Conservation (phyloP, 768 basidiomycete genomes). For the Podaxis pistillaris region DNA sequence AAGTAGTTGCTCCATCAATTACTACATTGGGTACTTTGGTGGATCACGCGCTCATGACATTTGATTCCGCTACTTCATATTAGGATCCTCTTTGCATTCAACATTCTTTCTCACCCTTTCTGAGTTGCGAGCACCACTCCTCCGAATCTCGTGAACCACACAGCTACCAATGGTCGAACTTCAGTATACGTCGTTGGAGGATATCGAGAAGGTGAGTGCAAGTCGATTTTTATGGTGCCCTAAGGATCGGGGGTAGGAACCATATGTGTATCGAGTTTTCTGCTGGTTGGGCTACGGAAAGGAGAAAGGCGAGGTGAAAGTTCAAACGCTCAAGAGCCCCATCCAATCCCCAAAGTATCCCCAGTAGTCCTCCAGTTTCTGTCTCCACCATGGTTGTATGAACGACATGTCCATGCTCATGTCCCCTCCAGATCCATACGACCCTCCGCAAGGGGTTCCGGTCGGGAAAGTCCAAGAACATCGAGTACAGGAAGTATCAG, state of each 20-base stretch:
- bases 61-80: background rate
- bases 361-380: background rate
- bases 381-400: background rate
- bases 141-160: background rate
- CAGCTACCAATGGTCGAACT: slow-evolving; percentile 27
- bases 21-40: too few species aligned
- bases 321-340: too few species aligned
- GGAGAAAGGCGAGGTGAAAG: background rate
- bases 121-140: background rate
- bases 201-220: slow-evolving; percentile 45
- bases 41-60: background rate
- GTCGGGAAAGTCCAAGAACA: slow-evolving; percentile 61
- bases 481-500: slow-evolving; percentile 73
- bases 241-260: background rate
- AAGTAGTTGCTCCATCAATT: background rate
- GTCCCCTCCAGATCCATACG: slow-evolving; percentile 47
- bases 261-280: background rate
- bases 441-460: slow-evolving; percentile 57
- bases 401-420: background rate
- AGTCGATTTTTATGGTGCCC: too few species aligned
- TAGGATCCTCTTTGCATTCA: background rate
- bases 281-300: background rate
- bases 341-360: too few species aligned
- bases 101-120: background rate
- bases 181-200: slow-evolving; percentile 48